These are phyloP conservation scores for Ballota nigra DNA, from an alignment of 257 asterid genomes.

Conservation along the genomic window DNA sequence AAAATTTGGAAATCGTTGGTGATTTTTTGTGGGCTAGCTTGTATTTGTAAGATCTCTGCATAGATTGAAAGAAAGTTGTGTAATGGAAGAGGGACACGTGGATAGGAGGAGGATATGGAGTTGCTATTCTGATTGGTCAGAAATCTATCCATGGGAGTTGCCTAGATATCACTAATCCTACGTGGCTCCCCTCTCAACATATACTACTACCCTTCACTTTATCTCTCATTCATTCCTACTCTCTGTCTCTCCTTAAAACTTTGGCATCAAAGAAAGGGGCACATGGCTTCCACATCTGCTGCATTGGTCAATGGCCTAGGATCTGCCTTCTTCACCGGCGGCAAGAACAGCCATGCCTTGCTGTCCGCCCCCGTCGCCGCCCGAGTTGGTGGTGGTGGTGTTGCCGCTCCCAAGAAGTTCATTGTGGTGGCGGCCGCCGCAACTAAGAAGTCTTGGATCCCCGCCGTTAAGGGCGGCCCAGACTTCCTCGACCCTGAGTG, in stretches of 20 bases:
- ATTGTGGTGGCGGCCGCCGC: constrained; percentile 63
- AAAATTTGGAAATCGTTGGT: too few species aligned
- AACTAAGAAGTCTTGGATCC: constrained; percentile 92
- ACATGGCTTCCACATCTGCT: constrained; percentile 93
- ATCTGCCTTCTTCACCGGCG: constrained; percentile 67
- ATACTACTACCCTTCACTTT: not conserved
- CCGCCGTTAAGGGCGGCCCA: constrained; percentile 69
- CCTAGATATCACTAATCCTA: constrained; percentile 48
- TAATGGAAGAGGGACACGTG: constrained; percentile 27
- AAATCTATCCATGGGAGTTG: constrained; percentile 29
- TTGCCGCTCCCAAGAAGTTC: constrained; percentile 49
- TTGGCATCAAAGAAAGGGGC: not conserved
- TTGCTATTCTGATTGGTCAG: constrained; percentile 30
- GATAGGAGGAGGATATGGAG: constrained; percentile 29
- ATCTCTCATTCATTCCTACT: constrained; percentile 6
- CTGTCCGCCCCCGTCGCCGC: constrained; percentile 48
- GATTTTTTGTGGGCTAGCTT: too few species aligned
- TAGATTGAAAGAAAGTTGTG: not conserved
- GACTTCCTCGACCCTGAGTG: constrained; percentile 81
- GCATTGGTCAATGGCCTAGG: constrained; percentile 68
- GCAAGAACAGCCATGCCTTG: constrained; percentile 61
- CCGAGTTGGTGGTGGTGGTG: constrained; percentile 32
- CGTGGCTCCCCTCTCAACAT: constrained; percentile 44
- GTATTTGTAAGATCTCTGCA: too few species aligned
- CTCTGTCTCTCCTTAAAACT: not conserved